Conservation (phyloP, 345 rosid genomes). For the Eucalyptus cladocalyx region DNA sequence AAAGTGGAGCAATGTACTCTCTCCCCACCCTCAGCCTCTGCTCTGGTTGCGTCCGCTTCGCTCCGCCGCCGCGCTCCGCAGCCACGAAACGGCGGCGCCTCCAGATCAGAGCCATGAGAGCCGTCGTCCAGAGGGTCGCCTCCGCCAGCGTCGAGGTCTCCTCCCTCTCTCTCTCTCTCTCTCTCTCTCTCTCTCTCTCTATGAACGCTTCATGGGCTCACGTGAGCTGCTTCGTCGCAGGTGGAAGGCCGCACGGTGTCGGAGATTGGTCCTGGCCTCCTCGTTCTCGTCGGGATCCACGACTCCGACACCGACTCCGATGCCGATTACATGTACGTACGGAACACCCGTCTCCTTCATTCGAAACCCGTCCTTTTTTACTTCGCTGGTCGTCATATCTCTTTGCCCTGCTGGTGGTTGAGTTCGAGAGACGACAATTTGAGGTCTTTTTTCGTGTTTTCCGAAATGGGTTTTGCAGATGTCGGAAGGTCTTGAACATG, state of each 20-base stretch:
- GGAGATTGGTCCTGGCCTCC: constrained; percentile 82
- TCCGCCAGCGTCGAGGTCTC: constrained; percentile 67
- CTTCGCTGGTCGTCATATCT: background rate
- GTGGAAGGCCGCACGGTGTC: constrained; percentile 75
- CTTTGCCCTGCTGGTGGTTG: background rate
- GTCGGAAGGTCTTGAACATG: constrained; percentile 85
- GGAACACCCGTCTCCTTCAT: too few species aligned
- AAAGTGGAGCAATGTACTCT: background rate
- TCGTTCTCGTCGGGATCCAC: constrained; percentile 72
- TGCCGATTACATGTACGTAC: constrained; percentile 76
- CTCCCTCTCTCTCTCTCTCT: background rate
- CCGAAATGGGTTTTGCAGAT: constrained; percentile 19
- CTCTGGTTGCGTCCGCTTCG: background rate
- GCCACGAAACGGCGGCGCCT: background rate
- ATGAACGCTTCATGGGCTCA: background rate
- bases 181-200: background rate
- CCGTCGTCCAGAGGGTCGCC: constrained; percentile 70
- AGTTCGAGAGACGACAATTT: background rate
- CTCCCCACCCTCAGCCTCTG: background rate
- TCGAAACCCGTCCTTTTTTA: background rate
- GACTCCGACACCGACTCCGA: constrained; percentile 69
- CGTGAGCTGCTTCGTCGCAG: constrained; percentile 5
- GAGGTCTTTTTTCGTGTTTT: background rate
- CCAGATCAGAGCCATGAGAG: constrained; percentile 67
- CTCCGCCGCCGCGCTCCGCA: background rate